Evolutionary conservation across 2,329 filamentous ascomycete species (phyloP), one percentile per base, ranked within the genome.

Genomic region (Sporothrix dimorphospora): DNA sequence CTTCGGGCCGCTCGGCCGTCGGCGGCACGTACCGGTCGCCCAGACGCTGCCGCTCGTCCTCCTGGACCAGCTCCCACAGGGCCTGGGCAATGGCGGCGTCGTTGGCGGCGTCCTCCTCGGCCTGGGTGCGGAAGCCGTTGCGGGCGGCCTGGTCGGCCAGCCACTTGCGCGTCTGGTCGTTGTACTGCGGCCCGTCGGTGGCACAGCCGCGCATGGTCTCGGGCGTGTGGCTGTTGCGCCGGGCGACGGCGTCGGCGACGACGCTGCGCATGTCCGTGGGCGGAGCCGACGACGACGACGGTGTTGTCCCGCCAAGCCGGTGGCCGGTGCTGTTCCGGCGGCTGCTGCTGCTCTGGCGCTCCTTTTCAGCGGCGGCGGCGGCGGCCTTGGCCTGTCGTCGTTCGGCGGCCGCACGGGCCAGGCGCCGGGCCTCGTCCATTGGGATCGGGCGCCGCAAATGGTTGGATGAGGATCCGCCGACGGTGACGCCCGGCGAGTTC

Each of bases 61-160:
- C 90, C 78, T 97, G 92, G 34, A 96, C 91, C 21, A 97, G 84
- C 77, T 98, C 94, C 83, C 93, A 94, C 42, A 97, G 84, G 0
- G 94, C 94, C 77, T 94, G 90, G 70, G 94, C 90, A 73, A 97
- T 97, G 5, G 94, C 94, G 30, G 88, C 86, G 71, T 97, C 93
- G 77, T 97, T 97, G 3, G 94, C 94, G 76, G 94, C 91, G 71
- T 97, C 94, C 79, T 97, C 92, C 75, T 97, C 93, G 0, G 93
- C 94, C 77, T 92, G 88, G 0, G 94, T 98, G 73, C 87, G 88
- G 82, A 97, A 95, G 0, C 94, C 93, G 75, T 91, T 91, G 72
- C 85, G 85, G 6, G 89, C 89, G 3, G 74, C 75, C 73, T 75
- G 75, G 16, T 67, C 73, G 21, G 72, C 72, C 8, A 75, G 71